Evolutionary conservation across 805 yeast genomes (phyloP).

Genomic region (Candida fluviatilis): DNA sequence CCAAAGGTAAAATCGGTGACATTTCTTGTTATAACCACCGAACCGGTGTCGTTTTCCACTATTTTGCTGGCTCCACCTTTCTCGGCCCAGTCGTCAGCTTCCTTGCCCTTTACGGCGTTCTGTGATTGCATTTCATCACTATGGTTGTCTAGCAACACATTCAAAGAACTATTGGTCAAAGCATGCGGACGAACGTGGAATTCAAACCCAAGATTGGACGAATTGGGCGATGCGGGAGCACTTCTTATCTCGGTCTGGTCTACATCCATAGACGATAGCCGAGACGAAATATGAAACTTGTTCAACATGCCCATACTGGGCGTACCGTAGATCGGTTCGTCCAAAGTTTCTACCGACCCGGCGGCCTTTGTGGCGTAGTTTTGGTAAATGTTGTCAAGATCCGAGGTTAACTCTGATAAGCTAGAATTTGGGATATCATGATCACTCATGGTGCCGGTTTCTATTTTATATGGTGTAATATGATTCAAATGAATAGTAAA

Average conservation of each 20-base stretch:
- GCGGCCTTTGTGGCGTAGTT: slow-evolving; percentile 5
- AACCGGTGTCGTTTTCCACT: slow-evolving; percentile 13
- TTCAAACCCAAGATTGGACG: slow-evolving; percentile 27
- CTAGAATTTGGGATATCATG: slow-evolving; percentile 5
- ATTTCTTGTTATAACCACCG: slow-evolving; percentile 28
- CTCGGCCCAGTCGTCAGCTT: slow-evolving; percentile 24
- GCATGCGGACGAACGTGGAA: slow-evolving; percentile 21
- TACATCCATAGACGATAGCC: slow-evolving; percentile 18
- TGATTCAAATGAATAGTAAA: no score
- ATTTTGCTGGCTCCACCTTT: slow-evolving; percentile 32
- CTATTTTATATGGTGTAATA: no score
- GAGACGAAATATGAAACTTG: slow-evolving; percentile 19
- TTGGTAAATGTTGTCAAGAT: slow-evolving; percentile 22
- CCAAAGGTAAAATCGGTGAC: slow-evolving; percentile 42
- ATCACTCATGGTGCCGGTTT: no score
- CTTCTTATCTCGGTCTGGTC: slow-evolving; percentile 13
- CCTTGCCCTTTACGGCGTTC: slow-evolving; percentile 9
- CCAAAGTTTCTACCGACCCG: slow-evolving; percentile 24
- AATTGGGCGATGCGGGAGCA: slow-evolving; percentile 29
- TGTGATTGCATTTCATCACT: slow-evolving; percentile 9
- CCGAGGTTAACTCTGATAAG: slow-evolving; percentile 17
- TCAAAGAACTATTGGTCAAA: slow-evolving; percentile 31
- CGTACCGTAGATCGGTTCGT: slow-evolving; percentile 14
- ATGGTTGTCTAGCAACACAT: slow-evolving; percentile 31
- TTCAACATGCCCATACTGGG: background rate